These are phyloP conservation scores for Penicillium goetzii DNA, from an alignment of 495 filamentous ascomycete species.

Conservation along the genomic window DNA sequence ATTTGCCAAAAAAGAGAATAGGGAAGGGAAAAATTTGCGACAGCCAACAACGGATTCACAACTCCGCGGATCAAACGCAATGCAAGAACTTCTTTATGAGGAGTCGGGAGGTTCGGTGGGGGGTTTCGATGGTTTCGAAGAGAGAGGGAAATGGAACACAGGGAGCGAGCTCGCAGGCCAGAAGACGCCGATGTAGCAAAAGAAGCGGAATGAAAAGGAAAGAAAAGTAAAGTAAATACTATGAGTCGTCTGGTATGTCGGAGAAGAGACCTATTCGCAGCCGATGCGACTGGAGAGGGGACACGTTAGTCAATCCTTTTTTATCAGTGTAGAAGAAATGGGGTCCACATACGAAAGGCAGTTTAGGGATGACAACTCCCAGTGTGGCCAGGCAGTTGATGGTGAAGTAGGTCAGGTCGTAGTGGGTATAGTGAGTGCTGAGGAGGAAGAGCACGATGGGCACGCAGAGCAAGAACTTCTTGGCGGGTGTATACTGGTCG, in stretches of 20 bases:
- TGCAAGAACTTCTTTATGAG: conserved; percentile 32
- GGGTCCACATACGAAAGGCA: conserved; percentile 77
- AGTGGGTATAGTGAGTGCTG: conserved; percentile 98
- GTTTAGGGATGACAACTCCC: conserved; percentile 90
- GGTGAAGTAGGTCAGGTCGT: conserved; percentile 92
- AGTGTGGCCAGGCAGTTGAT: conserved; percentile 94
- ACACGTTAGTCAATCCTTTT: conserved; percentile 27
- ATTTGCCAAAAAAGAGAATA: conserved; percentile 27
- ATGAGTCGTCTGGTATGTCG: conserved; percentile 48
- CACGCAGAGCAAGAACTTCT: conserved; percentile 95
- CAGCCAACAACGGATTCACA: conserved; percentile 27
- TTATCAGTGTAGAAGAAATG: not conserved
- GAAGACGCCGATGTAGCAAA: conserved; percentile 32
- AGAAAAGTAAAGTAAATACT: conserved; percentile 29
- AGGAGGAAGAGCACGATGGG: conserved; percentile 92
- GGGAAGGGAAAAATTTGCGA: conserved; percentile 22
- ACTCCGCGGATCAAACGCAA: conserved; percentile 33
- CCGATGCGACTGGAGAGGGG: conserved; percentile 45
- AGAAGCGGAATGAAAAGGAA: conserved; percentile 19
- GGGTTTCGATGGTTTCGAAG: conserved; percentile 10
- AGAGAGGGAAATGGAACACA: conserved; percentile 17
- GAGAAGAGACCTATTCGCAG: conserved; percentile 55
- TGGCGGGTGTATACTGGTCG: conserved; percentile 96
- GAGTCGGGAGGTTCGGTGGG: conserved; percentile 5
- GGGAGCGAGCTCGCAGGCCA: conserved; percentile 24